These are phyloP conservation scores for Vitis cinerea DNA, from an alignment of 164 flowering plant species.

Conservation along the genomic window DNA sequence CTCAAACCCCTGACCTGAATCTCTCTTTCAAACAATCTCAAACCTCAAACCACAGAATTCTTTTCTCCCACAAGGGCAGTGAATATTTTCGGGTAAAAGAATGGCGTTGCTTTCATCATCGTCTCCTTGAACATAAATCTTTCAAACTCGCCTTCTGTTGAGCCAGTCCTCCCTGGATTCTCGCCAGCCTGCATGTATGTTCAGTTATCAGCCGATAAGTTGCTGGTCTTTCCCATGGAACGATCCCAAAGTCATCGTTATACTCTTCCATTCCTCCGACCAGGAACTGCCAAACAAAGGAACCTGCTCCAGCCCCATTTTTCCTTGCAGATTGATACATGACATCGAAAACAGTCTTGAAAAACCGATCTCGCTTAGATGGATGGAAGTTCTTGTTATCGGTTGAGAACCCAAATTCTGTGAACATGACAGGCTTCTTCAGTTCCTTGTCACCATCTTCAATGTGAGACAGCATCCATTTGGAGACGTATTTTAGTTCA, in stretches of 20 bases:
- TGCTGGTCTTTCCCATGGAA: slow-evolving; percentile 69
- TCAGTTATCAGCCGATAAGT: slow-evolving; percentile 41
- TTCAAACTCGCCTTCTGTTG: slow-evolving; percentile 23
- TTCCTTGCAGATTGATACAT: slow-evolving; percentile 68
- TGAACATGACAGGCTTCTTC: slow-evolving; percentile 75
- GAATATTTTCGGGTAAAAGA: no score
- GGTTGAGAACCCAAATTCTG: slow-evolving; percentile 77
- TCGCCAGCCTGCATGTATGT: slow-evolving; percentile 73
- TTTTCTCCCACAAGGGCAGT: no score
- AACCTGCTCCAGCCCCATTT: slow-evolving; percentile 72
- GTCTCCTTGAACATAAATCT: slow-evolving; percentile 38
- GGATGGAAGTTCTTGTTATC: slow-evolving; percentile 52
- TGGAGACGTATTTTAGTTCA: slow-evolving; percentile 51
- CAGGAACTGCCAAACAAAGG: slow-evolving; percentile 79
- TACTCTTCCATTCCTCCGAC: slow-evolving; percentile 84
- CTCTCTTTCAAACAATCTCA: no score
- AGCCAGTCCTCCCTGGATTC: slow-evolving; percentile 22
- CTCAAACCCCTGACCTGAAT: neutral
- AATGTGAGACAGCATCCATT: slow-evolving; percentile 78
- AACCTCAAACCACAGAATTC: neutral
- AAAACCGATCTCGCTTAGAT: slow-evolving; percentile 58
- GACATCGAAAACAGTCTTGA: slow-evolving; percentile 46
- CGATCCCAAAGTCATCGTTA: slow-evolving; percentile 74
- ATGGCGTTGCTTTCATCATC: neutral
- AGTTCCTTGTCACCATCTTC: slow-evolving; percentile 77